Conservation (phyloP, 495 filamentous ascomycete genomes). For the Cenococcum geophilum region DNA sequence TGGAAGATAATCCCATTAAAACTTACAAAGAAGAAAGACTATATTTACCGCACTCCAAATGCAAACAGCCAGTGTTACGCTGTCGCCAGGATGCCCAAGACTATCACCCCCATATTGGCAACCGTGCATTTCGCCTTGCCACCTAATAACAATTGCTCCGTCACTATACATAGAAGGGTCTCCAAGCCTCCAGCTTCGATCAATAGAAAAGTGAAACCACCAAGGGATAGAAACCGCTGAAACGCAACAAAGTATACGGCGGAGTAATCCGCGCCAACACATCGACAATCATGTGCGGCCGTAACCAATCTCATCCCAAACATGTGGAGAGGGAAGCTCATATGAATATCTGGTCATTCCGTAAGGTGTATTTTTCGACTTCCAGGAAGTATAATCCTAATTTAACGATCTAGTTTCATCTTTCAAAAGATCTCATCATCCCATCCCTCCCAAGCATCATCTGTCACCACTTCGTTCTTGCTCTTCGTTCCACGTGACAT, state of each 20-base stretch:
- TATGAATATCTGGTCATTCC: neutral
- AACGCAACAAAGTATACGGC: neutral
- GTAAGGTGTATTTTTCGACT: neutral
- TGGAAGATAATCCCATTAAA: no score
- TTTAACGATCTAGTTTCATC: neutral
- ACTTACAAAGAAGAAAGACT: no score
- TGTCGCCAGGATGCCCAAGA: no score
- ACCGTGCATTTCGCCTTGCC: no score
- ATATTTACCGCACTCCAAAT: no score
- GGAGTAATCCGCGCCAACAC: neutral
- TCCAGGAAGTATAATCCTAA: neutral
- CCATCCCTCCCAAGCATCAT: conserved; percentile 21
- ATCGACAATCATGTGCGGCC: neutral
- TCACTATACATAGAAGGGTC: no score
- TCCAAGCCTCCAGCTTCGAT: no score
- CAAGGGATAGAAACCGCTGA: neutral
- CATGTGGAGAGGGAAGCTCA: neutral
- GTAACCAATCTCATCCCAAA: neutral
- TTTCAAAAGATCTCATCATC: conserved; percentile 28
- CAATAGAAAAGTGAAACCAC: no score
- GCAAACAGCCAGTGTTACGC: no score
- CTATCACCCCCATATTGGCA: no score
- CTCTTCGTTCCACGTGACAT: conserved; percentile 19
- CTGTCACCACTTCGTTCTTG: conserved; percentile 9
- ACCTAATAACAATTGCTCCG: no score